Base-by-base conservation (phyloP, 306 rosid species). In the Lablab purpureus region DNA sequence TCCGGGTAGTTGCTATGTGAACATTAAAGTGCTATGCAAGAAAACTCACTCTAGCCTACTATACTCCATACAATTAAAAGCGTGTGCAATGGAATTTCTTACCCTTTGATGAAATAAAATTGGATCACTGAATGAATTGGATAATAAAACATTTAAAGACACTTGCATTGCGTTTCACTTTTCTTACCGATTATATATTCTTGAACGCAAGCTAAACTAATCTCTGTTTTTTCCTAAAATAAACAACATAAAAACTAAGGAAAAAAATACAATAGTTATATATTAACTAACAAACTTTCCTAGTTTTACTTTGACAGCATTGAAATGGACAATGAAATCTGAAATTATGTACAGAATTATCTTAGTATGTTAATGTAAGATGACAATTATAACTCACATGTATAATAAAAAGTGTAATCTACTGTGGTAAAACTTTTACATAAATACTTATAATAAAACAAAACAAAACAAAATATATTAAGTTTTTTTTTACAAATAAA, bases 31-130 rank as follows among this genome's bases (percentile, higher is more conserved):
- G 63, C 36, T 11, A 45, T 40, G 8, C 12, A 10, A 19, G 68
- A 80, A 40, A 73, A 63, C 34, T 62, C 67, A 49, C 7, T 62
- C 46, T 63, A n/a, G 3, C 79, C 58, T 62, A 65, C 78, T 21
- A 25, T 10, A 62, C 43, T 30, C 13, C 30, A 1, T 50, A 52
- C 36, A 15, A 55, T 14, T 22, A 22, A 37, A 37, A 41, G 36
- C 30, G 32, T 55, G 25, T 22, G 49, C 13, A 49, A n/a, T 49
- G 28, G 55, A 51, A 67, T 18, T 65, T 36, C 18, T 23, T 22
- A 21, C 8, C 22, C 10, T 14, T 5, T 5, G 52, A 49, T 49
- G 6, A 49, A 6, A 9, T 8, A 8, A 40, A 8, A 2, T 40
- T 40, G 12, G 3, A 8, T 8, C 45, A 9, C 9, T 40, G 10